Conservation (phyloP, 2,329 filamentous ascomycete genomes). For the Aspergillus latus region DNA sequence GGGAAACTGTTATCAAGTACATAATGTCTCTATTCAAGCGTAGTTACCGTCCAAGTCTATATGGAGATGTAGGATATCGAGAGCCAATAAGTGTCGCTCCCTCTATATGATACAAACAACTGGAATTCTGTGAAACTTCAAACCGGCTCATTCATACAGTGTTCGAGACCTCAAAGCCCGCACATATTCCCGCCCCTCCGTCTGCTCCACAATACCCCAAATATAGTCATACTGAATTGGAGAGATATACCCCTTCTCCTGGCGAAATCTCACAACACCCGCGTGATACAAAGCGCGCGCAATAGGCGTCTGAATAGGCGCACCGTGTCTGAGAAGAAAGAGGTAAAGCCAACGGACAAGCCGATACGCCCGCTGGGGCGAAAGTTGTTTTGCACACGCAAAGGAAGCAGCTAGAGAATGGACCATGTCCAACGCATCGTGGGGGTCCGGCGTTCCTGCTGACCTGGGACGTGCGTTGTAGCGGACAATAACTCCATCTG, state of each 20-base stretch:
- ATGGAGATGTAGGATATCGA: not conserved
- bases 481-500: conserved; percentile 28
- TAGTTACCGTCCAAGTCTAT: not conserved
- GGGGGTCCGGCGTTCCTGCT: conserved; percentile 31
- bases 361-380: conserved; percentile 45
- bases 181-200: conserved; percentile 47
- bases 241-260: conserved; percentile 36
- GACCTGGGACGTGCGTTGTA: conserved; percentile 25
- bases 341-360: conserved; percentile 50
- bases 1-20: not conserved
- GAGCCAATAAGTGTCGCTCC: not conserved
- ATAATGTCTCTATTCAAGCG: not conserved
- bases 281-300: conserved; percentile 52
- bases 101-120: not conserved
- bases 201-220: conserved; percentile 40
- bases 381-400: conserved; percentile 38
- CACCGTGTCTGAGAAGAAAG: conserved; percentile 44
- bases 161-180: conserved; percentile 23
- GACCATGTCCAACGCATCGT: conserved; percentile 44
- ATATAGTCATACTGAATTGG: conserved; percentile 44
- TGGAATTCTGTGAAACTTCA: not conserved
- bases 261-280: conserved; percentile 47
- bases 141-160: conserved; percentile 9
- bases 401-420: conserved; percentile 48
- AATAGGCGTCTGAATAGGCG: conserved; percentile 45